phyloP scores from a whole-genome alignment of 2,329 filamentous ascomycete genomes.

The Hymenoscyphus albidus region DNA sequence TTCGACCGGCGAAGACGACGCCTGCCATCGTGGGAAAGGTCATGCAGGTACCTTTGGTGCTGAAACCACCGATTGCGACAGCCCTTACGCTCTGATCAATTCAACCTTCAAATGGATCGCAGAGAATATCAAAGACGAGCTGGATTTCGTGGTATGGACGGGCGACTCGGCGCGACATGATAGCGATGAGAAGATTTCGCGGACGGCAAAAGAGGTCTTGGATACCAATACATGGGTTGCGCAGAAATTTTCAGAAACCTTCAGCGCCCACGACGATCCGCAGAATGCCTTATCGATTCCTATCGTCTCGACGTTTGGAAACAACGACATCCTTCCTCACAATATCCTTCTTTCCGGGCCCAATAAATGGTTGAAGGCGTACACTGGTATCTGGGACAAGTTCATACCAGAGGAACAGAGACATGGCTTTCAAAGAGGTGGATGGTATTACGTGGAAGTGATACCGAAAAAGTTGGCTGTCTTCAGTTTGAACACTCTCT shows the following conservation, averaged over 20 bases:
- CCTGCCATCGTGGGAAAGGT: slow-evolving; percentile 78
- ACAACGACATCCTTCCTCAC: slow-evolving; percentile 96
- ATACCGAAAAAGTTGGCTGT: slow-evolving; percentile 82
- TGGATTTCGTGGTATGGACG: slow-evolving; percentile 93
- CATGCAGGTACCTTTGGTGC: slow-evolving; percentile 78
- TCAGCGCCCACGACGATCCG: slow-evolving; percentile 54
- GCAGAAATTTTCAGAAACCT: slow-evolving; percentile 71
- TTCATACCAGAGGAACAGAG: slow-evolving; percentile 92
- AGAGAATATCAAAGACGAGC: slow-evolving; percentile 67
- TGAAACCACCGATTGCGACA: slow-evolving; percentile 84
- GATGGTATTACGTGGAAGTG: slow-evolving; percentile 93
- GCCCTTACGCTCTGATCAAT: slow-evolving; percentile 74
- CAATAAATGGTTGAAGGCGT: slow-evolving; percentile 78
- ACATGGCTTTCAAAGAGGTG: slow-evolving; percentile 86
- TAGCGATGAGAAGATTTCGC: slow-evolving; percentile 76
- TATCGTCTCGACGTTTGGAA: slow-evolving; percentile 86
- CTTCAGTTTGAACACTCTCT: slow-evolving; percentile 93
- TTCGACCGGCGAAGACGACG: slow-evolving; percentile 61
- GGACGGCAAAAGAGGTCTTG: slow-evolving; percentile 71
- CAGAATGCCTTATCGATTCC: slow-evolving; percentile 65
- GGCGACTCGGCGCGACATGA: slow-evolving; percentile 88
- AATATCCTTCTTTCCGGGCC: slow-evolving; percentile 87
- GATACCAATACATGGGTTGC: slow-evolving; percentile 72
- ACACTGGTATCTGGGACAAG: slow-evolving; percentile 71
- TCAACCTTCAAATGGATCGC: slow-evolving; percentile 88